These are phyloP conservation scores for Geum urbanum DNA, from an alignment of 306 rosid genomes.

Conservation along the genomic window DNA sequence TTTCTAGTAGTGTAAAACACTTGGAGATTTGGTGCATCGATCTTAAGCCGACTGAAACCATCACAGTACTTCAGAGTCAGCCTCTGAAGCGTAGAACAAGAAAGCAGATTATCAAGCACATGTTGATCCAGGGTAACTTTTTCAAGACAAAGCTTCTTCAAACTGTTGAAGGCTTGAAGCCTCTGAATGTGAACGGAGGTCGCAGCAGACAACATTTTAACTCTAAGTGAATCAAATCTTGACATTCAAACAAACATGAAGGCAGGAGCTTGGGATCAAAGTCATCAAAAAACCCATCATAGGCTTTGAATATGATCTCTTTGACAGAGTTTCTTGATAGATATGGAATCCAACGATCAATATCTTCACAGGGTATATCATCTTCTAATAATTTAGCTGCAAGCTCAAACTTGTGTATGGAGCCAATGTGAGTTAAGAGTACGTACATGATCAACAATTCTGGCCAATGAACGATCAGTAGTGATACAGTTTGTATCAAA, in stretches of 20 bases:
- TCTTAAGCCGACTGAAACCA: constrained; percentile 33
- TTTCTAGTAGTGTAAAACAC: too few relatives aligned
- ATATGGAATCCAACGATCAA: constrained; percentile 50
- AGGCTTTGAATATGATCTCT: constrained; percentile 34
- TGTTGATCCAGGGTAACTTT: constrained; percentile 42
- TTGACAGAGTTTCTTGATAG: constrained; percentile 38
- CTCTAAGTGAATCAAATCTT: constrained; percentile 42
- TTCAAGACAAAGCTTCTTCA: constrained; percentile 55
- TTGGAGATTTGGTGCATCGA: constrained; percentile 43
- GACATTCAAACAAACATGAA: constrained; percentile 44
- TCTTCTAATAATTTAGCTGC: constrained; percentile 19
- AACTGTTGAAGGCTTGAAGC: constrained; percentile 46
- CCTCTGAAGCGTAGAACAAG: not conserved
- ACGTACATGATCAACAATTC: constrained; percentile 49
- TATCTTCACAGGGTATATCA: constrained; percentile 31
- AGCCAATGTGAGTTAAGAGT: constrained; percentile 49
- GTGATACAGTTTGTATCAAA: constrained; percentile 20
- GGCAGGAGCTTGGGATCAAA: constrained; percentile 17
- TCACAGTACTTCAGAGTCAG: constrained; percentile 34
- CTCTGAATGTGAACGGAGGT: constrained; percentile 45
- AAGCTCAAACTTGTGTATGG: constrained; percentile 42
- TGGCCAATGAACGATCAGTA: constrained; percentile 26
- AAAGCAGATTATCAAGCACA: constrained; percentile 31
- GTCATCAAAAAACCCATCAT: too few relatives aligned
- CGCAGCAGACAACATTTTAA: constrained; percentile 47